Conservation (phyloP, 2,329 filamentous ascomycete genomes). For the Westerdykella ornata region DNA sequence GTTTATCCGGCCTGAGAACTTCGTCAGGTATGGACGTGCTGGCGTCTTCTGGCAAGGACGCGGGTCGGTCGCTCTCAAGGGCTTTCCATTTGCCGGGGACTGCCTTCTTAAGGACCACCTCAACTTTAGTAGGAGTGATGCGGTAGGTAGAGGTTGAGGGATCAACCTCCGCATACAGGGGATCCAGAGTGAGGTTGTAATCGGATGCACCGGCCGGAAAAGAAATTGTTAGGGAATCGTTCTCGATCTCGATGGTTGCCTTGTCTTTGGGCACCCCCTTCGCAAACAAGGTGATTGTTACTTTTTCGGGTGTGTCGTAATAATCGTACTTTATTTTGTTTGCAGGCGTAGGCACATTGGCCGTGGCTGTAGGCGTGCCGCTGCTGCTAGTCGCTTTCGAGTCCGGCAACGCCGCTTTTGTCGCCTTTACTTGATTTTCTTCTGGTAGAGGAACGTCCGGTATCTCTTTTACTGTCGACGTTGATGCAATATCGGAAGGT, state of each 20-base stretch:
- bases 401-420: slow-evolving; percentile 2
- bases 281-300: slow-evolving; percentile 59
- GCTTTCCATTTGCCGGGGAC: slow-evolving; percentile 61
- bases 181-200: slow-evolving; percentile 57
- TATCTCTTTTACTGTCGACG: slow-evolving; percentile 41
- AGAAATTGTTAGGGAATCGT: slow-evolving; percentile 47
- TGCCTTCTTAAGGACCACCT: slow-evolving; percentile 65
- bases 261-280: slow-evolving; percentile 57
- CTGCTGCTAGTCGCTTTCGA: slow-evolving; percentile 1
- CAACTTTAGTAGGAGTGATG: slow-evolving; percentile 72
- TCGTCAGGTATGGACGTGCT: slow-evolving; percentile 14
- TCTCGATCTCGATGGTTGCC: slow-evolving; percentile 47
- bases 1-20: slow-evolving; percentile 7
- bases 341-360: slow-evolving; percentile 39
- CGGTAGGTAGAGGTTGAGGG: slow-evolving; percentile 53
- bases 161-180: slow-evolving; percentile 62
- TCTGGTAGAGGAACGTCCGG: slow-evolving; percentile 46
- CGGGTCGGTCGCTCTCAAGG: slow-evolving; percentile 43
- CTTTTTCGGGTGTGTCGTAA: slow-evolving; percentile 57
- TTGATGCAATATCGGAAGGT: slow-evolving; percentile 44
- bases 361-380: slow-evolving; percentile 15
- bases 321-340: slow-evolving; percentile 62
- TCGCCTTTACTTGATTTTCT: slow-evolving; percentile 16
- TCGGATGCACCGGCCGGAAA: slow-evolving; percentile 53
- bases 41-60: slow-evolving; percentile 3